Base-by-base conservation (phyloP, 1,284 basidiomycete genomes). In the Laetiporus sulphureus region DNA sequence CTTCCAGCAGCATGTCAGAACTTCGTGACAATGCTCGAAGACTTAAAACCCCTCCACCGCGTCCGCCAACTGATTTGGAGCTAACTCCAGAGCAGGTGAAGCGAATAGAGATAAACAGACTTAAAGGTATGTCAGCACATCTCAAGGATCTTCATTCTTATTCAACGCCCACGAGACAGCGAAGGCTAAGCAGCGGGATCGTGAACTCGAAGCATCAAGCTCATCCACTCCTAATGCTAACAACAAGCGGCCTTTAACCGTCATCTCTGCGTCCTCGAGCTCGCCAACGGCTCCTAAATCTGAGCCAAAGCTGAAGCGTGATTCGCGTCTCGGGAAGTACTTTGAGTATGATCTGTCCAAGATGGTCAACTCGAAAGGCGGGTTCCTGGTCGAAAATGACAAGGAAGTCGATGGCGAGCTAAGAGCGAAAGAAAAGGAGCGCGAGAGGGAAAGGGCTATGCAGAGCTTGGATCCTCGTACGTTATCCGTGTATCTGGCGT, bases 321-420 rank as follows among this genome's bases (percentile, higher is more conserved):
- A 89, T 52, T 72, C 77, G 7, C 73, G 84, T 21, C 66, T 90
- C 1, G 87, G 87, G 21, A 91, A 83, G 41, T 95, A 95, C 64
- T 91, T 93, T 52, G 92, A 96, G 51, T 97, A 96, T 77, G 92
- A 96, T 61, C 63, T 97, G n/a, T 89, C 87, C 15, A 97, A 95
- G 68, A 91, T 95, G 85, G 83, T 89, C 53, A 95, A 97, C 59
- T 86, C 91, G 3, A 88, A 93, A 60, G 93, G 93, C 40, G 94
- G 93, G 0, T 97, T 96, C 64, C 64, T 96, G 48, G 71, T 93
- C 3, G 86, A 94, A 54, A 82, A 93, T 27, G 83, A 80, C 7
- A 82, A 83, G 53, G 83, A 91, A 56, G 69, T 77, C 32, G 74
- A 84, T 54, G 79, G 82, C 51, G 77, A 80, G 44, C 55, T 72